A percentile compares a stretch with the other conserved stretches of the same genome.
Evolutionary conservation across 495 filamentous ascomycete species (phyloP).

Genomic region (Astrothelium macrocarpum): DNA sequence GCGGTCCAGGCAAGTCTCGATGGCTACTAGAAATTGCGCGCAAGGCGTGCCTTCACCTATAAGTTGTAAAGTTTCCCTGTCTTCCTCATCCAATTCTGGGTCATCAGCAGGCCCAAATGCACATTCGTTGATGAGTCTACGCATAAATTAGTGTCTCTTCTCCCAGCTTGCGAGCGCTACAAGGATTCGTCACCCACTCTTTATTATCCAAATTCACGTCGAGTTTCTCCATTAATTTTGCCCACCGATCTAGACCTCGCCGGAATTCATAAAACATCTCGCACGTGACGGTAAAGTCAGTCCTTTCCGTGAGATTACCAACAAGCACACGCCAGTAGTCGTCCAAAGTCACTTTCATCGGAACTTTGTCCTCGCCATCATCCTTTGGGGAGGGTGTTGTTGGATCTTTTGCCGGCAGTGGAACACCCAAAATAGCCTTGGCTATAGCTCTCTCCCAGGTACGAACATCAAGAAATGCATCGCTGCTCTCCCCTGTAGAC

Average conservation of each 20-base stretch:
- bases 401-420: neutral
- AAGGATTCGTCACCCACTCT: neutral
- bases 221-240: neutral
- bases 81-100: neutral
- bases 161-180: neutral
- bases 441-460: neutral
- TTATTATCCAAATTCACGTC: neutral
- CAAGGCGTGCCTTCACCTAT: neutral
- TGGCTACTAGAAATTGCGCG: neutral
- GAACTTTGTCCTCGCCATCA: neutral
- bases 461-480: neutral
- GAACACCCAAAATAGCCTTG: neutral
- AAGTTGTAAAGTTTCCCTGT: neutral
- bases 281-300: neutral
- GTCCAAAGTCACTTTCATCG: neutral
- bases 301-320: neutral
- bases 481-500: neutral
- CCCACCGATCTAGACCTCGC: neutral
- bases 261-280: neutral
- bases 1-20: neutral
- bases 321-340: neutral
- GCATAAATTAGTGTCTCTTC: neutral
- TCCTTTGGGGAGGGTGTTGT: neutral
- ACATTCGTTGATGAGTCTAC: neutral
- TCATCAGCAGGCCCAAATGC: neutral